A percentile compares a stretch with the other conserved stretches of the same genome.
Evolutionary conservation across 768 basidiomycete species (phyloP).

Genomic region (Terana coerulea): DNA sequence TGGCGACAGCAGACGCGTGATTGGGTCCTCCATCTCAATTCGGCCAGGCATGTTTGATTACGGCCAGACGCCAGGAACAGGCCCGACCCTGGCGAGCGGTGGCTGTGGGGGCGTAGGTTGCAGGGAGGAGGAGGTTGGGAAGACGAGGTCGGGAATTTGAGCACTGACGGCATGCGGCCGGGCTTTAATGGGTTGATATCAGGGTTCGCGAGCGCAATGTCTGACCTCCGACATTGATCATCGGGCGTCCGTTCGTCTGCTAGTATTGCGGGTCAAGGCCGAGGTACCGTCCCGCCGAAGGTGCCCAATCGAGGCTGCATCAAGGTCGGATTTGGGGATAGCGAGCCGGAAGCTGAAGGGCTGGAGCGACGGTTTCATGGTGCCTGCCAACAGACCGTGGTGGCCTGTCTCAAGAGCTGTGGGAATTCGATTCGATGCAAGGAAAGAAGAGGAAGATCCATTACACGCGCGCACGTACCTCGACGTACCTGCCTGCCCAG

Average conservation of each 20-base stretch:
- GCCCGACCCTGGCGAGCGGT: no score
- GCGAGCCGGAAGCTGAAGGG: no score
- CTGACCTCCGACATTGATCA: neutral
- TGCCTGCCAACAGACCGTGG: no score
- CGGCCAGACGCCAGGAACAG: no score
- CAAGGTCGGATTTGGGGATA: no score
- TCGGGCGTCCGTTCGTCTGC: neutral
- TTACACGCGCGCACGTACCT: neutral
- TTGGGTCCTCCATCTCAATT: conserved; percentile 45
- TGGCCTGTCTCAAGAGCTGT: neutral
- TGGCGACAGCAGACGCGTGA: conserved; percentile 50
- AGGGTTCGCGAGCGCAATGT: neutral
- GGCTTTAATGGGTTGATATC: neutral
- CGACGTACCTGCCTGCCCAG: neutral
- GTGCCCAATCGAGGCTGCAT: neutral
- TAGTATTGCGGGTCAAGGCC: neutral
- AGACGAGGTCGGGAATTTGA: neutral
- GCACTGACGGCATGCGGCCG: neutral
- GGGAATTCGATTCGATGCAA: neutral
- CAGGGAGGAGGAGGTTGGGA: no score
- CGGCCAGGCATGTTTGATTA: conserved; percentile 1
- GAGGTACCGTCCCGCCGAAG: neutral
- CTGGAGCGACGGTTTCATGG: no score
- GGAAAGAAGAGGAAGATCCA: no score
- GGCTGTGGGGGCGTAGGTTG: no score